These are phyloP conservation scores for Phytophthora idaei DNA, from an alignment of 352 stramenopile genomes.

Conservation along the genomic window DNA sequence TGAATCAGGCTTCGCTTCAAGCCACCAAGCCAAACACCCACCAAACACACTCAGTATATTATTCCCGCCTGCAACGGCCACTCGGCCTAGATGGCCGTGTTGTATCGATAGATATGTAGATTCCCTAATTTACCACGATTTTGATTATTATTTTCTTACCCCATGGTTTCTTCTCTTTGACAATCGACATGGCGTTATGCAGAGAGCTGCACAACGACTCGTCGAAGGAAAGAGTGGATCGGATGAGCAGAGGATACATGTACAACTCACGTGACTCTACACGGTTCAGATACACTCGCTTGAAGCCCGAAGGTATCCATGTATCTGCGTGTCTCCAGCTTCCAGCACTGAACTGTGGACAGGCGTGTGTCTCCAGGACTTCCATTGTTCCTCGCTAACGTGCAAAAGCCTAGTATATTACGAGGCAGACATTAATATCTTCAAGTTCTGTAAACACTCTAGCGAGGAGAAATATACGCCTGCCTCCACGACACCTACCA, in stretches of 20 bases:
- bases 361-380: slow-evolving; percentile 13
- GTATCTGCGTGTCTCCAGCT: slow-evolving; percentile 30
- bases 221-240: background rate
- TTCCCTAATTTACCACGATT: slow-evolving; percentile 45
- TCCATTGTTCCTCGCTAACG: background rate
- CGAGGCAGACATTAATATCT: slow-evolving; percentile 25
- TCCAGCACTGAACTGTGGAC: slow-evolving; percentile 8
- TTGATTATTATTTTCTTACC: slow-evolving; percentile 35
- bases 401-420: slow-evolving; percentile 34
- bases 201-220: slow-evolving; percentile 8
- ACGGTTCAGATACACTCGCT: slow-evolving; percentile 5
- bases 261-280: slow-evolving; percentile 27
- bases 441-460: slow-evolving; percentile 31
- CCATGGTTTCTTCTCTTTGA: slow-evolving; percentile 3
- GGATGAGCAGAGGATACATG: slow-evolving; percentile 26
- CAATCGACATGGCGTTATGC: slow-evolving; percentile 2
- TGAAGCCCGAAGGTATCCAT: slow-evolving; percentile 22
- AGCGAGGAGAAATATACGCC: slow-evolving; percentile 1
- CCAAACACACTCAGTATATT: slow-evolving; percentile 33
- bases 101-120: slow-evolving; percentile 43
- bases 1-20: slow-evolving; percentile 21
- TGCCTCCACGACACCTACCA: slow-evolving; percentile 13
- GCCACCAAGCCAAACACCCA: slow-evolving; percentile 6
- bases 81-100: slow-evolving; percentile 12
- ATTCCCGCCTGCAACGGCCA: slow-evolving; percentile 11